phyloP scores from a whole-genome alignment of 306 rosid genomes.

The Purshia tridentata region DNA sequence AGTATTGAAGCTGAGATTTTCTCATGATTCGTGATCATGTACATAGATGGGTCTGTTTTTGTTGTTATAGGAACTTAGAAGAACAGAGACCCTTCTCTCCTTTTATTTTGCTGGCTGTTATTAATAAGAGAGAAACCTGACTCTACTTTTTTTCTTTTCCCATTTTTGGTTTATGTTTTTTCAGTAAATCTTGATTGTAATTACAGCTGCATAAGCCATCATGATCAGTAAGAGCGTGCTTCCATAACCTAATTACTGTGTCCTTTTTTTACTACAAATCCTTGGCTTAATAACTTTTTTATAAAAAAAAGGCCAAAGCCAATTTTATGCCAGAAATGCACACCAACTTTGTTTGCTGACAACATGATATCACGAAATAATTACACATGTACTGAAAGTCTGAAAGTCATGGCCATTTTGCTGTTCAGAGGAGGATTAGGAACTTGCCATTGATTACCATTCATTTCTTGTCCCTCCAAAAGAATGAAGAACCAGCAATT shows the following conservation, averaged over 20 bases:
- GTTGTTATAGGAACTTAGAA: no score
- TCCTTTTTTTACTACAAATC: background rate
- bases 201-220: background rate
- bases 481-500: no score
- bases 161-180: background rate
- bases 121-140: conserved; percentile 2
- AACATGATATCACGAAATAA: background rate
- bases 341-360: background rate
- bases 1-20: no score
- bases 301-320: no score
- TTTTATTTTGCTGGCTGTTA: no score
- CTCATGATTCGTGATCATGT: no score
- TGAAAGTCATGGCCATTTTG: no score
- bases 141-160: background rate
- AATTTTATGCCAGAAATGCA: background rate
- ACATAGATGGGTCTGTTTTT: no score
- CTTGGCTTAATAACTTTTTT: background rate
- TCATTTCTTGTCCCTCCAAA: no score
- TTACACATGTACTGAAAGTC: background rate
- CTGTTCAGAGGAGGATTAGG: no score
- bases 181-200: background rate
- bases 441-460: no score
- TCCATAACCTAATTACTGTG: background rate
- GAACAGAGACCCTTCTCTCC: no score
- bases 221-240: background rate